These are phyloP conservation scores for Trichoderma sp. DNA, from an alignment of 2,329 filamentous ascomycete genomes.

Conservation along the genomic window DNA sequence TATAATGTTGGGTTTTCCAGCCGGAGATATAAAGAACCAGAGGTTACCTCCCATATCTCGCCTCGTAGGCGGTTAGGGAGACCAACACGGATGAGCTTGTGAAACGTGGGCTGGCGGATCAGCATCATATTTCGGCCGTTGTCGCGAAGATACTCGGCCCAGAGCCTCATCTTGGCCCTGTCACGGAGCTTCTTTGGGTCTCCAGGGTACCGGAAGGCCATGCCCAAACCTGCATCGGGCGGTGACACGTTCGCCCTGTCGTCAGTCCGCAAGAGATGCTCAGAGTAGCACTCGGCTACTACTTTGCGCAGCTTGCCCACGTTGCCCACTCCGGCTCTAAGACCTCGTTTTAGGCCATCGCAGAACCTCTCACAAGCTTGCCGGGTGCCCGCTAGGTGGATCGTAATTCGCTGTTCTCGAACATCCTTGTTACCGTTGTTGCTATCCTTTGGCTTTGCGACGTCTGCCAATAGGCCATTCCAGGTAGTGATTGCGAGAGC, in stretches of 20 bases:
- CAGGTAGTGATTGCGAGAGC: slow-evolving; percentile 92
- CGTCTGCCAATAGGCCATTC: slow-evolving; percentile 67
- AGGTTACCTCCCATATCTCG: slow-evolving; percentile 94
- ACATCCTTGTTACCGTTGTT: slow-evolving; percentile 38
- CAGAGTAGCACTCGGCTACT: slow-evolving; percentile 83
- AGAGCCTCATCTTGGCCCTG: slow-evolving; percentile 93
- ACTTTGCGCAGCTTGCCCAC: slow-evolving; percentile 81
- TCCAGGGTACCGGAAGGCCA: slow-evolving; percentile 90
- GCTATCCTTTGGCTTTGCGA: slow-evolving; percentile 48
- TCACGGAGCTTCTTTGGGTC: slow-evolving; percentile 92
- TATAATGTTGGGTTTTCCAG: slow-evolving; percentile 84
- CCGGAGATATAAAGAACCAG: slow-evolving; percentile 83
- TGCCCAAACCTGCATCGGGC: slow-evolving; percentile 90
- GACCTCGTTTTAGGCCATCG: slow-evolving; percentile 86
- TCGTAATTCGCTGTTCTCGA: slow-evolving; percentile 79
- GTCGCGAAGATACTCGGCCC: slow-evolving; percentile 94
- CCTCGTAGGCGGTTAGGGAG: slow-evolving; percentile 89
- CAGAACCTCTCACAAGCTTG: slow-evolving; percentile 93
- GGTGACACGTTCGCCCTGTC: slow-evolving; percentile 54
- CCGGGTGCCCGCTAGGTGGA: slow-evolving; percentile 85
- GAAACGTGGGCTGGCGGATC: slow-evolving; percentile 93
- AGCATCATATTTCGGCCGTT: slow-evolving; percentile 92
- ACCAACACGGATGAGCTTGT: slow-evolving; percentile 94
- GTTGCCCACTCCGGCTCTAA: slow-evolving; percentile 82
- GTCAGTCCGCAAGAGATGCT: slow-evolving; percentile 68